phyloP scores from a whole-genome alignment of 208 protist genomes.

The Leishmania braziliensis region DNA sequence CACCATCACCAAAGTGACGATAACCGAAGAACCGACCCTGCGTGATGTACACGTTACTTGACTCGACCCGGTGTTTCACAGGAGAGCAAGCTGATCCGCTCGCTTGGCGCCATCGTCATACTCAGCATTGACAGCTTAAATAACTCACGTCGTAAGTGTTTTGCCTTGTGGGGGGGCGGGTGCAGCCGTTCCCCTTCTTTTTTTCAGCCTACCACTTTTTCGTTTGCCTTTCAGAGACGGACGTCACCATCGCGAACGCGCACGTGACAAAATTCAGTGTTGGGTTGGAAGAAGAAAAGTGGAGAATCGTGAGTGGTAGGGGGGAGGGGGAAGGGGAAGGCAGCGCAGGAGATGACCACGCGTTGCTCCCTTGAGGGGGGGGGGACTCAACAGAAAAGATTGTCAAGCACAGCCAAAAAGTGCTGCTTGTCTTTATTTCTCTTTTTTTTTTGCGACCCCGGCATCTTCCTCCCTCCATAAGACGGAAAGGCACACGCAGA shows the following conservation, averaged over 20 bases:
- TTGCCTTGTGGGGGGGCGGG: not conserved
- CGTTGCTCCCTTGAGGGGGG: too few relatives aligned
- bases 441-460: not conserved
- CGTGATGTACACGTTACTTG: not conserved
- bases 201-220: not conserved
- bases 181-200: not conserved
- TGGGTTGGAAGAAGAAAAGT: not conserved
- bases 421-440: too few relatives aligned
- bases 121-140: not conserved
- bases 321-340: too few relatives aligned
- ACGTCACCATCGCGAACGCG: not conserved
- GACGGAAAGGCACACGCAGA: not conserved
- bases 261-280: not conserved
- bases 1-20: not conserved
- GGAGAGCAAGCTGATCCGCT: not conserved
- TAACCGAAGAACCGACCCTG: not conserved
- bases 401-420: not conserved
- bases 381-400: not conserved
- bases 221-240: not conserved
- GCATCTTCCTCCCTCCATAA: not conserved
- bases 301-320: too few relatives aligned
- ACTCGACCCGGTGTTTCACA: too few relatives aligned
- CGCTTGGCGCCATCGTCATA: not conserved
- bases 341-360: too few relatives aligned
- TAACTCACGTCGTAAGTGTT: not conserved